These are phyloP conservation scores for Suillus clintonianus DNA, from an alignment of 768 basidiomycete genomes.

Conservation along the genomic window DNA sequence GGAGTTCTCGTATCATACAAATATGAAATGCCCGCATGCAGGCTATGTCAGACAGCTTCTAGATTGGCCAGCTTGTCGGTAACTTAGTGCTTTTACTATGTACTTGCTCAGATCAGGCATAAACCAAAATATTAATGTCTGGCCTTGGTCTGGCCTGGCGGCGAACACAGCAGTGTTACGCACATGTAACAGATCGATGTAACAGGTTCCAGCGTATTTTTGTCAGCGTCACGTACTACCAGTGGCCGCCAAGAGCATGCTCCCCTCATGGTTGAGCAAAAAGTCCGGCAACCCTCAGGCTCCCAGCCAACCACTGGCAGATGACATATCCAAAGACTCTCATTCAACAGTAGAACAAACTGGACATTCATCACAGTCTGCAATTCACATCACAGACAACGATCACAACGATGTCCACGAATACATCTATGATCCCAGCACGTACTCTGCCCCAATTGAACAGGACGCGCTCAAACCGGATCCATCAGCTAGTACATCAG, in stretches of 20 bases:
- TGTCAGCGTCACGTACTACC: neutral
- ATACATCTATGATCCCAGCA: slow-evolving; percentile 27
- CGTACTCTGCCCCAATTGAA: slow-evolving; percentile 20
- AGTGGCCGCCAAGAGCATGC: slow-evolving; percentile 16
- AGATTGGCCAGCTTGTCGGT: neutral
- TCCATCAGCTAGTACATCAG: slow-evolving; percentile 13
- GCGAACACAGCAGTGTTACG: neutral
- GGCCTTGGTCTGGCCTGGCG: neutral
- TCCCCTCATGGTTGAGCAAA: slow-evolving; percentile 32
- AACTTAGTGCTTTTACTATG: neutral
- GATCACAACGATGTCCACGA: slow-evolving; percentile 16
- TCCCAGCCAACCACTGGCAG: slow-evolving; percentile 1
- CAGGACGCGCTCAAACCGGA: slow-evolving; percentile 11
- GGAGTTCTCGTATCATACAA: neutral
- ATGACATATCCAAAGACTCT: slow-evolving; percentile 11
- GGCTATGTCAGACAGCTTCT: neutral
- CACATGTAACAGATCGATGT: too few species aligned
- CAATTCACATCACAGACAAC: slow-evolving; percentile 17
- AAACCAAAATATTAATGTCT: neutral
- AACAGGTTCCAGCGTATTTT: too few species aligned
- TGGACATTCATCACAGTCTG: slow-evolving; percentile 18
- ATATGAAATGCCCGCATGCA: neutral
- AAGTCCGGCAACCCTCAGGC: slow-evolving; percentile 19
- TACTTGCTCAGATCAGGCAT: neutral
- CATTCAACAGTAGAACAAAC: slow-evolving; percentile 17